Evolutionary conservation across 345 rosid species (phyloP).

Genomic region (Barbarea vulgaris): DNA sequence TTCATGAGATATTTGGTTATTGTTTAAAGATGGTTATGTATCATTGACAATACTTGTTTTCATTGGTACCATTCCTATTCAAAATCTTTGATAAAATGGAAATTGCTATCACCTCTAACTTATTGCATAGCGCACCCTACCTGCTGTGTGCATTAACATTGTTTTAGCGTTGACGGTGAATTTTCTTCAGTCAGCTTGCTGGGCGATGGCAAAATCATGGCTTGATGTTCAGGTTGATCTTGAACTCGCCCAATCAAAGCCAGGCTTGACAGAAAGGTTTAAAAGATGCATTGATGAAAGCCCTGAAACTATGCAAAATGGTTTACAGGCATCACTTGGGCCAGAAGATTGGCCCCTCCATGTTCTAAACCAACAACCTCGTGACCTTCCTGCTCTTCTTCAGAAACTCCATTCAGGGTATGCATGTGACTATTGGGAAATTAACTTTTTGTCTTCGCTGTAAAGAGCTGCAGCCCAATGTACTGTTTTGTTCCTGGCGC

Average conservation of each 20-base stretch:
- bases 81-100: not conserved
- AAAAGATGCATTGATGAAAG: slow-evolving; percentile 70
- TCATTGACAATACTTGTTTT: not conserved
- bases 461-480: not conserved
- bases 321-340: slow-evolving; percentile 54
- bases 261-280: slow-evolving; percentile 66
- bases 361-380: slow-evolving; percentile 91
- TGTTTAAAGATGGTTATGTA: slow-evolving; percentile 16
- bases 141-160: slow-evolving; percentile 7
- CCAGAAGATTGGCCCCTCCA: slow-evolving; percentile 92
- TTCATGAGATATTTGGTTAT: slow-evolving; percentile 6
- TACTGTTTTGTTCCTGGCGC: slow-evolving; percentile 29
- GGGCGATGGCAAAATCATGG: slow-evolving; percentile 99
- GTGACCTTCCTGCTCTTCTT: slow-evolving; percentile 83
- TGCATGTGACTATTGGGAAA: slow-evolving; percentile 11
- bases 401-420: slow-evolving; percentile 98
- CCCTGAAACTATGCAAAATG: slow-evolving; percentile 53
- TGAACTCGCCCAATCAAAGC: slow-evolving; percentile 71
- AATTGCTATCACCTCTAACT: not conserved
- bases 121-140: not conserved
- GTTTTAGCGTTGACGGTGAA: not conserved
- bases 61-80: not conserved
- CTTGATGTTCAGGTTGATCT: slow-evolving; percentile 95
- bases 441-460: not conserved
- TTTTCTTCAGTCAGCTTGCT: slow-evolving; percentile 87